Base-by-base conservation (phyloP, 108 stramenopile genomes). In the Schizochytrium sp. region DNA sequence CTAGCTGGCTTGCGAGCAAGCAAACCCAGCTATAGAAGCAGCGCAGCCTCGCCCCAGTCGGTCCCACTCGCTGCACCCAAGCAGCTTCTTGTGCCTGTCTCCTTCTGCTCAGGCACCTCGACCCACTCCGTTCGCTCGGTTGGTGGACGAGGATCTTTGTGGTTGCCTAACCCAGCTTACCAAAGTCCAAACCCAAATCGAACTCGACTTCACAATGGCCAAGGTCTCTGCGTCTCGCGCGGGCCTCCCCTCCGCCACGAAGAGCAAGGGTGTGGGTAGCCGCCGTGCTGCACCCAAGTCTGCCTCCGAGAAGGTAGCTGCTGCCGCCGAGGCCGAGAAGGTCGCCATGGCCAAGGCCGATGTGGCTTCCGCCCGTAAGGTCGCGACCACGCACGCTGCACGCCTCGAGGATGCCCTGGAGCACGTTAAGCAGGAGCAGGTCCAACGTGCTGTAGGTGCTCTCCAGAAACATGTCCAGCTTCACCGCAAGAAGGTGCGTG, bases 381-480 rank as follows among this genome's bases (percentile, higher is more conserved):
- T 50, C 50, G 53, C 49, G 76, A 0, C 0, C 15, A 47, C 76
- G 10, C 76, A 83, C 76, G 15, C 49, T 3, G 28, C 10, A 28
- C 5, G 76, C 15, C 53, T 83, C 50, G 76, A 47, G 15, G 12
- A 55, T 47, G 76, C 76, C 47, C 5, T 8, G 50, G 76, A 83
- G 2, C 19, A 83, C 28, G 53, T 83, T 13, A 28, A 83, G 28
- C 8, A 17, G 5, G 76, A 10, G 50, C 76, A 83, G 76, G 76
- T 83, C 17, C 76, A 38, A 17, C 10, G 28, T 10, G 76, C 76
- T 13, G 76, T 40, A 53, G 28, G 28, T n/a, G 76, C 76, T 5
- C 76, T 83, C 50, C 5, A 7, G n/a, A 83, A 83, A 53, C 76
- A 83, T 53, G 76, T 83, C 50, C 49, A 55, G 50, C 50, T 55